Evolutionary conservation across 208 protist species (phyloP).

Genomic region (Leishmania amazonensis): DNA sequence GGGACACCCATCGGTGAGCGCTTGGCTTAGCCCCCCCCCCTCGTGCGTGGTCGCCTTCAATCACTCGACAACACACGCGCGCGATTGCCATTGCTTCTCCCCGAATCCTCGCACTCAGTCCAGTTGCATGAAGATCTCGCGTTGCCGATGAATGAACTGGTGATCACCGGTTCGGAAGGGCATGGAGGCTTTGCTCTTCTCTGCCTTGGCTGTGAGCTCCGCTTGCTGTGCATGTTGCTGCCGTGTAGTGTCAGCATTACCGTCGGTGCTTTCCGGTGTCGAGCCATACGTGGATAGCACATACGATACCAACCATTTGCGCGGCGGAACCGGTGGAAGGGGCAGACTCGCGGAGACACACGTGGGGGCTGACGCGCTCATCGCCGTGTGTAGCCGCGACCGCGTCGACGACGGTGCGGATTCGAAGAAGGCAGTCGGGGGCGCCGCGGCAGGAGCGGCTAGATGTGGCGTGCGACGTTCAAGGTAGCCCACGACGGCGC

Average conservation of each 20-base stretch:
- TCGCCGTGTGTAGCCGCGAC: slow-evolving; percentile 1
- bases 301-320: slow-evolving; percentile 23
- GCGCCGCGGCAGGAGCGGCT: neutral
- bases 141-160: slow-evolving; percentile 34
- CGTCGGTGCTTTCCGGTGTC: neutral
- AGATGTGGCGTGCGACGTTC: neutral
- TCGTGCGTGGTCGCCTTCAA: neutral
- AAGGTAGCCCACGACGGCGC: slow-evolving; percentile 16
- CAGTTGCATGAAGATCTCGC: slow-evolving; percentile 24
- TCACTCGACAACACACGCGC: neutral
- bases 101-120: neutral
- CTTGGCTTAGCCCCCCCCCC: neutral
- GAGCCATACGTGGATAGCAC: slow-evolving; percentile 24
- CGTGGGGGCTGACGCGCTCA: slow-evolving; percentile 18
- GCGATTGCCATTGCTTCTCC: neutral
- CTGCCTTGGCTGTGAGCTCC: neutral
- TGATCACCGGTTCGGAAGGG: slow-evolving; percentile 27
- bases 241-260: neutral
- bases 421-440: neutral
- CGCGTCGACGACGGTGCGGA: neutral
- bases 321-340: slow-evolving; percentile 30
- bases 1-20: neutral
- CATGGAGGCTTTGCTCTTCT: neutral
- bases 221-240: neutral
- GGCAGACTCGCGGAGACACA: neutral